Conservation (phyloP, 164 flowering plant species). For the Vitis rupestris region DNA sequence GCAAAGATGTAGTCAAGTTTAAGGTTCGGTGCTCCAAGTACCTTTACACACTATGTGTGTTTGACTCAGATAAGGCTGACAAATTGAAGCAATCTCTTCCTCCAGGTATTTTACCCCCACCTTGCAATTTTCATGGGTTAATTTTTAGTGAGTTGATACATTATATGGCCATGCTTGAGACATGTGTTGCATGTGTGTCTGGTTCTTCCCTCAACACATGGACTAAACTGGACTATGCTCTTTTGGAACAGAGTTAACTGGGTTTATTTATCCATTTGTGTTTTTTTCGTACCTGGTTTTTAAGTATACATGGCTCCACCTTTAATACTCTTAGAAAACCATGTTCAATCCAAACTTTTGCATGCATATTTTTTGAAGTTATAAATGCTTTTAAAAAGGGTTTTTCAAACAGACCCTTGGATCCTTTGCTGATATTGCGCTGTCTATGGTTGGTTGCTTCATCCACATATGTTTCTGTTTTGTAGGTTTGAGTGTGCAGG, state of each 20-base stretch:
- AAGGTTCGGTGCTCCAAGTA: conserved; percentile 77
- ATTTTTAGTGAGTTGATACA: neutral
- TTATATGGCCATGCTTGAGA: neutral
- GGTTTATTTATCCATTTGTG: neutral
- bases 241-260: no score
- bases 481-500: conserved; percentile 29
- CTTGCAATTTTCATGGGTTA: no score
- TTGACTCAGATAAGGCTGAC: conserved; percentile 64
- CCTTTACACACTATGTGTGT: conserved; percentile 65
- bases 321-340: no score
- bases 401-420: no score
- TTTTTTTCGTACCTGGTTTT: neutral
- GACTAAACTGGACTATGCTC: neutral
- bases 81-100: conserved; percentile 83
- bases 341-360: no score
- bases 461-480: neutral
- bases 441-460: neutral
- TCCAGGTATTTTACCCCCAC: conserved; percentile 28
- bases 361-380: no score
- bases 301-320: no score
- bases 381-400: no score
- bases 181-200: neutral
- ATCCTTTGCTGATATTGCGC: no score
- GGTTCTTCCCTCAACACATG: neutral
- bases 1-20: conserved; percentile 65